phyloP scores from a whole-genome alignment of 192 early-diverging fungal genomes.

The Coemansia sp. region DNA sequence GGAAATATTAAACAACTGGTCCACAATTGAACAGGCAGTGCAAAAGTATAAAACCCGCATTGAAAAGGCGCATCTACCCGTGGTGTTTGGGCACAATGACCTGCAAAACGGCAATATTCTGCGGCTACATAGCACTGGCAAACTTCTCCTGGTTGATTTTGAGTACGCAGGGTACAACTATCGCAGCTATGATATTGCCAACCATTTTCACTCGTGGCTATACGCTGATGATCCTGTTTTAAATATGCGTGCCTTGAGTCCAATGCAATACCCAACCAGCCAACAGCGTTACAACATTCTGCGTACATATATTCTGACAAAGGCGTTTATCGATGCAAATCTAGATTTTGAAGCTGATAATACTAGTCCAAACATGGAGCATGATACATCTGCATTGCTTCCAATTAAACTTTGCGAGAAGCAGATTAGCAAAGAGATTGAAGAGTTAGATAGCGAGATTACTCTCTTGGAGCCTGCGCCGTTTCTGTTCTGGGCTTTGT shows the following conservation, averaged over 20 bases:
- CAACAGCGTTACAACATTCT: conserved; percentile 62
- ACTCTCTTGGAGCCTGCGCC: conserved; percentile 37
- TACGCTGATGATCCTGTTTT: conserved; percentile 68
- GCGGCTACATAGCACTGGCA: conserved; percentile 56
- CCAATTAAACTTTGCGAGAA: conserved; percentile 22
- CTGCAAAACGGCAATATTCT: conserved; percentile 87
- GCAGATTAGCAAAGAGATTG: conserved; percentile 24
- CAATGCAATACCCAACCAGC: conserved; percentile 56
- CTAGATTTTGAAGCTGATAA: conserved; percentile 24
- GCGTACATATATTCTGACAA: conserved; percentile 64
- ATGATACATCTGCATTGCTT: conserved; percentile 10
- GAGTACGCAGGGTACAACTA: conserved; percentile 82
- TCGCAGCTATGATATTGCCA: conserved; percentile 77
- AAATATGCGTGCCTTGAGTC: conserved; percentile 52
- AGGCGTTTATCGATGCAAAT: conserved; percentile 43
- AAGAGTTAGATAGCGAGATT: conserved; percentile 30
- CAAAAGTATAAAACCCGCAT: conserved; percentile 55
- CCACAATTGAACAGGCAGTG: conserved; percentile 41
- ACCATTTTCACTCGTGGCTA: conserved; percentile 84
- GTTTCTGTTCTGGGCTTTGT: conserved; percentile 75
- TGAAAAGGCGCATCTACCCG: conserved; percentile 58
- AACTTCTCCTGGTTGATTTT: conserved; percentile 76
- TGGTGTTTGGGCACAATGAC: conserved; percentile 89
- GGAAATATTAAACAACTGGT: conserved; percentile 33
- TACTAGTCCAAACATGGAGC: no score